Conservation (phyloP, 2,329 filamentous ascomycete species). For the Plectosphaerella plurivora region DNA sequence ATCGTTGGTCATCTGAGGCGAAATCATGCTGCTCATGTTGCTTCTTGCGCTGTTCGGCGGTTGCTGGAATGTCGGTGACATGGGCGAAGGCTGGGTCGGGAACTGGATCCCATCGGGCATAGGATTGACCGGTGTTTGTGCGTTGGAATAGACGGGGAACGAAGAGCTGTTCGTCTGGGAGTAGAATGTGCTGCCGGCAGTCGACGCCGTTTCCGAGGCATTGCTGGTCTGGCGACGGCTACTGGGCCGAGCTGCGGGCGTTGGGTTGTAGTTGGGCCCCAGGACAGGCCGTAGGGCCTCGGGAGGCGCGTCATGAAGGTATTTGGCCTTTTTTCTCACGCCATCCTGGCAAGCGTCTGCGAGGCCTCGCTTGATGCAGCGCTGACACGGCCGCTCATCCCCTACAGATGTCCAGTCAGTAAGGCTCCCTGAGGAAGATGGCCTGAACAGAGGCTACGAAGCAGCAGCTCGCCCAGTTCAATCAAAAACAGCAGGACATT, state of each 20-base stretch:
- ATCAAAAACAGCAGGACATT: constrained; percentile 3
- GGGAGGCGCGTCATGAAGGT: constrained; percentile 90
- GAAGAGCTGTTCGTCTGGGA: constrained; percentile 38
- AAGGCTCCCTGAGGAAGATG: neutral
- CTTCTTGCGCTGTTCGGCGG: constrained; percentile 25
- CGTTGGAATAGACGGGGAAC: constrained; percentile 48
- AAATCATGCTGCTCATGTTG: constrained; percentile 37
- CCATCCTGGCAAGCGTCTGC: constrained; percentile 92
- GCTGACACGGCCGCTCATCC: constrained; percentile 88
- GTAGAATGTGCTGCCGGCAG: constrained; percentile 41
- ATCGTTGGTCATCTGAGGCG: constrained; percentile 45
- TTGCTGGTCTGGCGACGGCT: constrained; percentile 30
- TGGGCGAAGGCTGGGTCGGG: constrained; percentile 65
- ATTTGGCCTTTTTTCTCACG: constrained; percentile 97
- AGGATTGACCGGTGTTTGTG: constrained; percentile 35
- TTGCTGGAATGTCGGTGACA: constrained; percentile 67
- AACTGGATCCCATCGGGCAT: constrained; percentile 51
- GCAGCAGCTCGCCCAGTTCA: too few species aligned
- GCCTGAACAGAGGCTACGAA: neutral
- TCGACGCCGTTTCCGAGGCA: constrained; percentile 35
- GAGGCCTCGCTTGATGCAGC: constrained; percentile 90
- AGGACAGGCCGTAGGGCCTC: constrained; percentile 86
- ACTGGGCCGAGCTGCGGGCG: constrained; percentile 34
- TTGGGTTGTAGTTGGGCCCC: constrained; percentile 64
- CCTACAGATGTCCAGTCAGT: constrained; percentile 46